Evolutionary conservation across 805 yeast genomes (phyloP).

Genomic region (Candida sakaeoensis): DNA sequence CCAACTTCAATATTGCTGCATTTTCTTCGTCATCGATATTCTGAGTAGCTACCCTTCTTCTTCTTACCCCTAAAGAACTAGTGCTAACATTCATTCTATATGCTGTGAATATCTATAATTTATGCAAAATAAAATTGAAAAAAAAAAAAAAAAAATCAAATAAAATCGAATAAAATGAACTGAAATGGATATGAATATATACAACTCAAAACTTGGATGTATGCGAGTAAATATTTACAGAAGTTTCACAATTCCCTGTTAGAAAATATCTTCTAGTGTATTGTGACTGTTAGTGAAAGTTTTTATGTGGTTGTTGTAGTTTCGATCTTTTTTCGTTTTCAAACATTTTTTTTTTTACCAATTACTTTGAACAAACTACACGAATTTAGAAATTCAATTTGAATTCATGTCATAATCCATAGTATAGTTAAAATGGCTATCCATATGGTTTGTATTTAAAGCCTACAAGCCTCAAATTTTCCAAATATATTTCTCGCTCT

Average conservation of each 20-base stretch:
- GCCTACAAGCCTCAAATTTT: too few species aligned
- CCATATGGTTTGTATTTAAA: too few species aligned
- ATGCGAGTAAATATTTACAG: neutral
- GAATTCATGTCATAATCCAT: too few species aligned
- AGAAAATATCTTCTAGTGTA: too few species aligned
- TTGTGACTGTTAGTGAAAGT: neutral
- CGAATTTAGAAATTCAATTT: neutral
- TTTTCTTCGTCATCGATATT: slow-evolving; percentile 87
- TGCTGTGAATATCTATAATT: neutral
- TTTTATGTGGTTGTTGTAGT: neutral
- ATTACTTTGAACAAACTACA: slow-evolving; percentile 2
- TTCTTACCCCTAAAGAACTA: slow-evolving; percentile 79
- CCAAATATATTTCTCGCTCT: too few species aligned
- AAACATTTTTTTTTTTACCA: neutral
- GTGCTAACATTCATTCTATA: slow-evolving; percentile 79
- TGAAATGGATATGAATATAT: neutral
- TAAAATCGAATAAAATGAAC: neutral
- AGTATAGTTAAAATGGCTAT: too few species aligned
- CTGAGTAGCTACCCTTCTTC: slow-evolving; percentile 56
- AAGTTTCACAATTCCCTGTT: neutral
- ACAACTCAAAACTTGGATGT: neutral
- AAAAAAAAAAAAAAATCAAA: neutral
- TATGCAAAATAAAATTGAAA: neutral
- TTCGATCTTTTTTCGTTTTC: neutral
- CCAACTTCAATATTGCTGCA: slow-evolving; percentile 80